Conservation (phyloP, 106 monocot species). For the Ottelia alismoides region DNA sequence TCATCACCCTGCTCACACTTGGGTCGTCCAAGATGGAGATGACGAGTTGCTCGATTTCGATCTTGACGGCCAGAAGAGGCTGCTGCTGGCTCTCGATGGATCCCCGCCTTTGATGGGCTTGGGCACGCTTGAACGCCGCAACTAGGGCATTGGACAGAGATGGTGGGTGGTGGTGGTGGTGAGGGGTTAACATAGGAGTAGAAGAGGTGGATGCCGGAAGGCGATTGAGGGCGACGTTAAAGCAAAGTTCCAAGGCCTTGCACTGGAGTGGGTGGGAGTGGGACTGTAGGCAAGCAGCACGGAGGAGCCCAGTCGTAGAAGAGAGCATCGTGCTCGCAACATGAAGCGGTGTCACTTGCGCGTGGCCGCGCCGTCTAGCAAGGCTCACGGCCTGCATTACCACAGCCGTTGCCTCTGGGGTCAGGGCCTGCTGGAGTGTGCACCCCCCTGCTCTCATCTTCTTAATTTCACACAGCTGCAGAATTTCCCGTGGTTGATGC, state of each 20-base stretch:
- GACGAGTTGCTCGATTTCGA: conserved; percentile 86
- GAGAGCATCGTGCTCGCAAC: conserved; percentile 93
- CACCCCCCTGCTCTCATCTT: conserved; percentile 94
- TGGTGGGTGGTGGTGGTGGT: conserved; percentile 38
- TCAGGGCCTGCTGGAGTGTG: conserved; percentile 79
- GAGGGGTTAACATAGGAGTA: conserved; percentile 20
- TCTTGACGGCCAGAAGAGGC: conserved; percentile 76
- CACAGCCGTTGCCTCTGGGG: conserved; percentile 54
- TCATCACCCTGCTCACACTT: conserved; percentile 92
- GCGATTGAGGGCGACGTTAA: conserved; percentile 93
- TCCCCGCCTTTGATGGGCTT: conserved; percentile 87
- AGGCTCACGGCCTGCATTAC: conserved; percentile 79
- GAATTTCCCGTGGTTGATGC: not conserved
- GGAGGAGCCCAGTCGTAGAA: conserved; percentile 50
- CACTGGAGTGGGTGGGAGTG: conserved; percentile 90
- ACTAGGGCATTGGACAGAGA: conserved; percentile 92
- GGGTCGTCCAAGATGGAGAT: conserved; percentile 87
- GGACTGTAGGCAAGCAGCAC: conserved; percentile 66
- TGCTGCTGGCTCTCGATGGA: conserved; percentile 87
- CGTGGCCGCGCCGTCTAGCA: conserved; percentile 78
- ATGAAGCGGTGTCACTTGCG: conserved; percentile 93
- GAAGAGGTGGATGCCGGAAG: conserved; percentile 47
- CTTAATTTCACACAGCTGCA: no score
- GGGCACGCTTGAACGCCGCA: conserved; percentile 93
- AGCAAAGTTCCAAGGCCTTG: conserved; percentile 92